Evolutionary conservation across 192 early-diverging fungal genomes (phyloP).

Genomic region (Linnemannia hyalina): DNA sequence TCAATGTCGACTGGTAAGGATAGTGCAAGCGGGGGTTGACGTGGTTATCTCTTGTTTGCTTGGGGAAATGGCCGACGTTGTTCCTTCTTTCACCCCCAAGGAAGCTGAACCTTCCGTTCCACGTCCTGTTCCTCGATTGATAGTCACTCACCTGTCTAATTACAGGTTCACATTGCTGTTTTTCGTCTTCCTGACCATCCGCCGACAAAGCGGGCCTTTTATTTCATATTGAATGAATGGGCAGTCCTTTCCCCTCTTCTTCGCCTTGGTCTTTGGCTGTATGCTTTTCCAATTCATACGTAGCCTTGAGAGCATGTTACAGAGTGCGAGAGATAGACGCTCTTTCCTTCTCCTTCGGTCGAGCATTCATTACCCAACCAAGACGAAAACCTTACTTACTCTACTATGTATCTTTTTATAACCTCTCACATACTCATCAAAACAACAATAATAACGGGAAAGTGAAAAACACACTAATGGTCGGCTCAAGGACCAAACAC

Average conservation of each 20-base stretch:
- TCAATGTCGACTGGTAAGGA: neutral
- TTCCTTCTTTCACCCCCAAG: neutral
- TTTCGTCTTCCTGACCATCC: neutral
- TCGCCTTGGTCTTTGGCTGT: neutral
- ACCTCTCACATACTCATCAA: no score
- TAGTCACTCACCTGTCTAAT: neutral
- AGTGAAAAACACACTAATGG: neutral
- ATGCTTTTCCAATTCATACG: neutral
- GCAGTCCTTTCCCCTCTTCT: neutral
- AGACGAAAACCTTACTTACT: conserved; percentile 1
- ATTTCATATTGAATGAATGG: neutral
- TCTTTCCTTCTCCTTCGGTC: neutral
- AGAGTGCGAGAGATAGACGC: neutral
- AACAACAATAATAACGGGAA: conserved; percentile 32
- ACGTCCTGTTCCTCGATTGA: neutral
- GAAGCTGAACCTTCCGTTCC: no score
- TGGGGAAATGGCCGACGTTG: neutral
- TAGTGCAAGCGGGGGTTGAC: neutral
- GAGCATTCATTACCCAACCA: conserved; percentile 2
- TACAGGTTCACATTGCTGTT: neutral
- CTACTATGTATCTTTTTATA: neutral
- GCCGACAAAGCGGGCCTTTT: neutral
- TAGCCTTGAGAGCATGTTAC: neutral
- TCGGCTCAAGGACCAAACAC: neutral
- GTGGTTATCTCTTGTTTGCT: neutral